Evolutionary conservation across 2,329 filamentous ascomycete species (phyloP), one percentile per base, ranked within the genome.

Genomic region (Beauveria australis): DNA sequence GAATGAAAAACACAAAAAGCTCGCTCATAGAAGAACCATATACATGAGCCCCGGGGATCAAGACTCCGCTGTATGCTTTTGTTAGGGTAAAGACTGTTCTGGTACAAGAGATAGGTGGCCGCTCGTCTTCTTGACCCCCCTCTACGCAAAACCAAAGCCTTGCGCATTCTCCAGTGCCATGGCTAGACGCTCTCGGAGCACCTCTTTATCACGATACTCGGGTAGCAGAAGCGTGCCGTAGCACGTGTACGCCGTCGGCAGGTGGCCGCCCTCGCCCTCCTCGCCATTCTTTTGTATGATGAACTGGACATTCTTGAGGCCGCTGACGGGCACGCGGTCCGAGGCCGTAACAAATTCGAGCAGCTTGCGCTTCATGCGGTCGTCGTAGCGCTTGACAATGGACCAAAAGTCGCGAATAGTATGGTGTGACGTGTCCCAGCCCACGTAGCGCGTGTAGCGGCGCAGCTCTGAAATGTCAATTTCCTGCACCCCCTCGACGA

Each of bases 281-380:
- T 86, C 79, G 18, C 89, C 86, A 69, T 92, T 91, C 67, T 83
- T 86, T 73, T 93, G 89, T 48, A 99, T 81, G 16, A 90, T 84
- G 72, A 97, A 97, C 68, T 89, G 86, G 52, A 97, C 77, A 67
- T 89, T 91, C 64, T 84, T 82, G 69, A 92, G 85, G 3, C 94
- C 94, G 22, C 90, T 92, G 0, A 96, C 89, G 0, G 94, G 94
- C 2, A 97, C 84, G 2, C 94, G 83, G 69, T 97, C 92, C 67
- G 88, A 93, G 0, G 93, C 93, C 16, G 94, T 99, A 33, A 99
- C 92, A 69, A 99, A 99, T 71, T 97, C 92, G 37, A 99, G 79
- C 40, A 99, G 76, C 67, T 84, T 85, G 57, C 86, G 83, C 73
- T 88, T 88, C 79, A 92, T 88, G 49, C 82, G 79, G 18, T 87